Evolutionary conservation across 768 basidiomycete genomes (phyloP), one percentile per base, ranked within the genome.

Genomic region (Lentinula detonsa): DNA sequence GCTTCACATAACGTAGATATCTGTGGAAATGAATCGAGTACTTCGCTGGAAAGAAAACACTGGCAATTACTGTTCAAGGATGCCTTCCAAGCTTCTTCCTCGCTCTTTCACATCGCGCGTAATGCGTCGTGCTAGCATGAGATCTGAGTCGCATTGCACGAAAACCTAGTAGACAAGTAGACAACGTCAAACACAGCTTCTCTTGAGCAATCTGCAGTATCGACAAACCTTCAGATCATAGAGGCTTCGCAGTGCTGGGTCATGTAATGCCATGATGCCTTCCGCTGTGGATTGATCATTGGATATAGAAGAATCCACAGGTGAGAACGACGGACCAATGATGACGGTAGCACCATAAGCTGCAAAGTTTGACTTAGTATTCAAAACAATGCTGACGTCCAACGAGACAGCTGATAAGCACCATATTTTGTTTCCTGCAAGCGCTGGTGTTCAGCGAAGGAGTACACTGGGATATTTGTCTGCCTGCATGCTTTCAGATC

Each of bases 61-160:
- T 52, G 65, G 70, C 82, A 51, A 34, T 62, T 65, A 92, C 89
- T 97, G 95, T 67, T 95, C 91, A 9, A 98, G 81, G 53, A 98
- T 83, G 1, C 96, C 95, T 3, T 87, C 85, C 0, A 98, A 88
- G 59, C 80, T 86, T 58, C 97, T 78, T 0, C 92, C 93, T 49
- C 97, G 84, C 71, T 99, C 95, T 66, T 85, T 83, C 16, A 92
- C 84, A 68, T 98, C 97, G 59, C 97, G 81, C 64, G 84, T 80
- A 58, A 99, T 89, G 42, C 97, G 85, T 61, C 97, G 85, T 1
- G 96, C 93, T 52, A 99, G 87, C 97, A 99, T 99, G 21, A 98
- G 76, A 71, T 99, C 97, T 7, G 95, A 89, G 70, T 98, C 95
- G 62, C 90, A 91, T 77, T 96, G 92, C 6, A 95, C 93, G 64